phyloP scores from a whole-genome alignment of 805 yeast species.

The Candida arabinofermentans region DNA sequence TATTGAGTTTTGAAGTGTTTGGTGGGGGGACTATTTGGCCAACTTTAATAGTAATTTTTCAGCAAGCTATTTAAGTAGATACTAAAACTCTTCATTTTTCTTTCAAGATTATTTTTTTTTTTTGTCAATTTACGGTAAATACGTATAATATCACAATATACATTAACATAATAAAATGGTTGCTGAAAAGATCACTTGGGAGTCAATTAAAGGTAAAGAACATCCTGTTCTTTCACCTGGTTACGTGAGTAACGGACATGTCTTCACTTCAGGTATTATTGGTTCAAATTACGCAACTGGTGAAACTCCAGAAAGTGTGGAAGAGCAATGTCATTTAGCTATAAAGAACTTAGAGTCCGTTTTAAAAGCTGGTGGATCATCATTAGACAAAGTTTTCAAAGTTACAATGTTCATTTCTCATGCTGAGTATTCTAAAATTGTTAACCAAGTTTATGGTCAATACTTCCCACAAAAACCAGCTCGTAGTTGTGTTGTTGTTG shows the following conservation, averaged over 20 bases:
- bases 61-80: too few relatives aligned
- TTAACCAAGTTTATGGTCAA: constrained; percentile 44
- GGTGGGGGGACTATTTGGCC: too few relatives aligned
- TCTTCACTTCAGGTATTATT: constrained; percentile 25
- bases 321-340: constrained; percentile 43
- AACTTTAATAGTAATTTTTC: too few relatives aligned
- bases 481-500: constrained; percentile 48
- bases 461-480: constrained; percentile 50
- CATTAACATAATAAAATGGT: constrained; percentile 5
- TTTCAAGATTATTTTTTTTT: too few relatives aligned
- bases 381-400: constrained; percentile 43
- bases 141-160: not conserved
- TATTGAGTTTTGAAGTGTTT: too few relatives aligned
- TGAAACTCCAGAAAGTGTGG: constrained; percentile 39
- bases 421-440: constrained; percentile 37
- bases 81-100: too few relatives aligned
- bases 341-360: constrained; percentile 40
- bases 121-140: too few relatives aligned
- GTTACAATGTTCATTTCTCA: constrained; percentile 46
- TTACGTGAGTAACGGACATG: constrained; percentile 20
- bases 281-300: constrained; percentile 32
- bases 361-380: constrained; percentile 41
- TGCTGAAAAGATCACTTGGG: constrained; percentile 33
- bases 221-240: constrained; percentile 23
- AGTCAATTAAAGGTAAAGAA: constrained; percentile 30